Percentiles rank a stretch among this genome's conserved stretches.
These are phyloP conservation scores for Fraxinus cuspidata DNA, from an alignment of 257 asterid species.

Conservation along the genomic window DNA sequence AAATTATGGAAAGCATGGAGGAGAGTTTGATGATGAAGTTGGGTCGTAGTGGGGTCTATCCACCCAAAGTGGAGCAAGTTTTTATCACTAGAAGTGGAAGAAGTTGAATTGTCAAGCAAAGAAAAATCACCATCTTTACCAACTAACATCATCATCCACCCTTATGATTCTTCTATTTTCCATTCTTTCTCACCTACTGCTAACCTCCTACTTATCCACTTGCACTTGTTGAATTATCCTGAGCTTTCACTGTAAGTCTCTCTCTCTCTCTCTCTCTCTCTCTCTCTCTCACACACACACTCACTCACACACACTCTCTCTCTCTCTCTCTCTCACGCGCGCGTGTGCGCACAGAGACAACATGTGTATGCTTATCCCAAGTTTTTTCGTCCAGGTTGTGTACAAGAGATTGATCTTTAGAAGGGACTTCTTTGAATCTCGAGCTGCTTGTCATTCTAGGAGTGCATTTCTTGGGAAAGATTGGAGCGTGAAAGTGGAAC, in stretches of 20 bases:
- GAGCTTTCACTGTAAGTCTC: not conserved
- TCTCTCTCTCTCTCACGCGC: not conserved
- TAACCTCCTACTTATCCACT: conserved; percentile 24
- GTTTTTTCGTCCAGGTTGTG: conserved; percentile 37
- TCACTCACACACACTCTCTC: not conserved
- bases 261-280: conserved; percentile 21
- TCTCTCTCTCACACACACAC: not conserved
- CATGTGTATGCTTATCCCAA: not conserved
- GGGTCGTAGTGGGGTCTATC: conserved; percentile 46
- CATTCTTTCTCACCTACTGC: conserved; percentile 46
- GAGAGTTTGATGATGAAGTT: conserved; percentile 28
- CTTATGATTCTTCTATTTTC: conserved; percentile 20
- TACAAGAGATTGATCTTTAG: conserved; percentile 21
- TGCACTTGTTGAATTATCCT: not conserved
- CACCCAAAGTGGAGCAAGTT: conserved; percentile 44
- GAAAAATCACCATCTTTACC: conserved; percentile 45
- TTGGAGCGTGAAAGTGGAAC: not conserved
- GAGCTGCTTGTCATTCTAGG: not conserved
- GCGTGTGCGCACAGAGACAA: not conserved
- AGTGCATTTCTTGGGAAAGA: not conserved
- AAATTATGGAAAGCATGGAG: conserved; percentile 22
- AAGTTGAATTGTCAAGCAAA: conserved; percentile 62
- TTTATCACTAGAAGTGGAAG: conserved; percentile 42
- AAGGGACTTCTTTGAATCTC: not conserved
- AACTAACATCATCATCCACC: conserved; percentile 36